These are phyloP conservation scores for Crucihimalaya himalaica DNA, from an alignment of 345 rosid genomes.

Conservation along the genomic window DNA sequence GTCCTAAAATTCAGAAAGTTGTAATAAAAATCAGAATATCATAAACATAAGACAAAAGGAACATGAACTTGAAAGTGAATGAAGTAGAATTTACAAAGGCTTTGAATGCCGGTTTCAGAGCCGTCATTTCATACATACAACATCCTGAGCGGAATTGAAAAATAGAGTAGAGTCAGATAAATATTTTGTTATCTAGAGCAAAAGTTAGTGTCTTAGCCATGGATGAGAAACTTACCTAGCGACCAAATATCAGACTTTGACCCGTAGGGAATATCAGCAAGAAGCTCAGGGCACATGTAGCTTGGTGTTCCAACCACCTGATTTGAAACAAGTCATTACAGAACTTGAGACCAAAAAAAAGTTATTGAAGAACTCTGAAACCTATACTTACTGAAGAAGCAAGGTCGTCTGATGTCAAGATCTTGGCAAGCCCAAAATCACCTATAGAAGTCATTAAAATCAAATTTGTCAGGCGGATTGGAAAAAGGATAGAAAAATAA, in stretches of 20 bases:
- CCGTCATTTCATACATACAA: conserved; percentile 96
- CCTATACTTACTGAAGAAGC: conserved; percentile 80
- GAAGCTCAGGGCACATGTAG: conserved; percentile 99
- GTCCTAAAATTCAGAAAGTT: conserved; percentile 54
- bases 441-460: conserved; percentile 50
- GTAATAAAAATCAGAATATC: neutral
- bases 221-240: conserved; percentile 57
- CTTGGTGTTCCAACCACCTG: conserved; percentile 99
- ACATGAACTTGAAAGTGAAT: conserved; percentile 14
- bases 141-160: conserved; percentile 62
- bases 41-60: conserved; percentile 5
- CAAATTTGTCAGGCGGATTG: neutral
- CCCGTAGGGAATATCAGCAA: conserved; percentile 98
- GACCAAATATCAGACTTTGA: conserved; percentile 99
- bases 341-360: conserved; percentile 16
- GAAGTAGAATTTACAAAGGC: conserved; percentile 72
- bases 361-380: neutral
- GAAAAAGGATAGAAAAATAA: neutral
- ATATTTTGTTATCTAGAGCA: conserved; percentile 20
- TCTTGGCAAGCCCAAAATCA: conserved; percentile 98
- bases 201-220: conserved; percentile 8
- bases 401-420: conserved; percentile 94
- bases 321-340: conserved; percentile 3
- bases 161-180: conserved; percentile 17
- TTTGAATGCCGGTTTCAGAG: conserved; percentile 93